Evolutionary conservation across 495 filamentous ascomycete genomes (phyloP), one percentile per base, ranked within the genome.

Genomic region (Tuber magnatum): DNA sequence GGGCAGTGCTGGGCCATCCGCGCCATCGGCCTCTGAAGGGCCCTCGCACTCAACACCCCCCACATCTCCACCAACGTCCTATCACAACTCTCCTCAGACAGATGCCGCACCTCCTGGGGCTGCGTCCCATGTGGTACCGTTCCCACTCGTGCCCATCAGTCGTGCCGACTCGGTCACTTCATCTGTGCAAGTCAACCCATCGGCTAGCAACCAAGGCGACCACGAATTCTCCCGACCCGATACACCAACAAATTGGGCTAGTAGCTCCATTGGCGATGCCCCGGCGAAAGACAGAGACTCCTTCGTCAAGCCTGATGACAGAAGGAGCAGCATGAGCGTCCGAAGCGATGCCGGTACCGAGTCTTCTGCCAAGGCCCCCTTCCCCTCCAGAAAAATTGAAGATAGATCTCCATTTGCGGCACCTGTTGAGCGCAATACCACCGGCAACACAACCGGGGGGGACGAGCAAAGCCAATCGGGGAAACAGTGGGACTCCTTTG

Each of bases 191-290:
- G 91, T 91, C 16, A 82, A 83, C 41, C 91, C 92, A 24, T 91
- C 93, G n/a, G 90, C 94, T 40, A 91, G 88, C 65, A 93, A 92
- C 81, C 88, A 91, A 71, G 89, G 88, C 81, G 90, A 89, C 71
- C 88, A 90, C 51, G 82, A 80, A 35, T 84, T 88, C 48, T 84
- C 80, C 41, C 88, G 87, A 9, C 82, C 88, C 48, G 91, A 90
- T 61, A 89, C 89, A 2, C 88, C 89, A 32, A 89, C 88, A 71
- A 71, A 85, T 81, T 78, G 80, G 84, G 77, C 75, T 43, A 75
- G 70, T 73, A 80, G 46, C 73, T 77, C 74, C 3, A 61, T 73
- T 7, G 79, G 81, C 28, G 80, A 79, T 24, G 71, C 79, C 1
- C 77, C 80, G 3, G 75, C 73, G 3, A 78, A 77, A 69, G 80